A percentile compares a stretch with the other conserved stretches of the same genome.
Conservation (phyloP, 1,284 basidiomycete species). For the Pseudozyma sp. region DNA sequence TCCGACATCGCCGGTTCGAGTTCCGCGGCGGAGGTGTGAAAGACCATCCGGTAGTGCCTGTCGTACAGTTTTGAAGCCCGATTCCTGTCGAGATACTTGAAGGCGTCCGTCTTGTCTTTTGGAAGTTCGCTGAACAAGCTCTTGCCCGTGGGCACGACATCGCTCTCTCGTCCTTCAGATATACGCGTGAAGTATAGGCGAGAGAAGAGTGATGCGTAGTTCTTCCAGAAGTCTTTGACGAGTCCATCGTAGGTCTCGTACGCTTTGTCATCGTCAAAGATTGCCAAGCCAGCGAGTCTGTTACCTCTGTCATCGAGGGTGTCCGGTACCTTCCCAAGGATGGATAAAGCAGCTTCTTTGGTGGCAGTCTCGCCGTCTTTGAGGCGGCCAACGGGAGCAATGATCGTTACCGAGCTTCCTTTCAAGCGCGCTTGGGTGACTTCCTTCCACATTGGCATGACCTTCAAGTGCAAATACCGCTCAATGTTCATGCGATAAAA, state of each 20-base stretch:
- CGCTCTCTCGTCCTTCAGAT: neutral
- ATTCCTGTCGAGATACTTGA: neutral
- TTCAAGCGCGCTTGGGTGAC: too few species aligned
- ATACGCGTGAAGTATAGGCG: neutral
- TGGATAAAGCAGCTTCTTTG: too few species aligned
- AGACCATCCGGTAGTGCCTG: neutral
- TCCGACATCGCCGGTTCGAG: too few species aligned
- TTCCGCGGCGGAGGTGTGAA: too few species aligned
- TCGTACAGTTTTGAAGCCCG: neutral
- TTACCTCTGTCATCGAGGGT: too few species aligned
- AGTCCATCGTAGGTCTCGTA: conserved; percentile 8
- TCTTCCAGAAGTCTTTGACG: conserved; percentile 2
- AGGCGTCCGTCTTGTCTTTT: neutral
- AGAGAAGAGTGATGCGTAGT: neutral
- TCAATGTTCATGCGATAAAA: conserved; percentile 32
- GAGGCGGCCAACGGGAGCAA: too few species aligned
- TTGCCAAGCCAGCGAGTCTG: too few species aligned
- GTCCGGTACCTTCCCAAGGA: too few species aligned
- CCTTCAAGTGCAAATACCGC: neutral
- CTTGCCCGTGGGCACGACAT: neutral
- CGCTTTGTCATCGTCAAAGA: neutral
- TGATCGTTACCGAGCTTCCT: too few species aligned
- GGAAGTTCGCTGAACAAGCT: conserved; percentile 4
- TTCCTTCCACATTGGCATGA: neutral
- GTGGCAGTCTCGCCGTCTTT: too few species aligned